phyloP scores from a whole-genome alignment of 768 basidiomycete species.

The Pleurotus salmoneostramineus region DNA sequence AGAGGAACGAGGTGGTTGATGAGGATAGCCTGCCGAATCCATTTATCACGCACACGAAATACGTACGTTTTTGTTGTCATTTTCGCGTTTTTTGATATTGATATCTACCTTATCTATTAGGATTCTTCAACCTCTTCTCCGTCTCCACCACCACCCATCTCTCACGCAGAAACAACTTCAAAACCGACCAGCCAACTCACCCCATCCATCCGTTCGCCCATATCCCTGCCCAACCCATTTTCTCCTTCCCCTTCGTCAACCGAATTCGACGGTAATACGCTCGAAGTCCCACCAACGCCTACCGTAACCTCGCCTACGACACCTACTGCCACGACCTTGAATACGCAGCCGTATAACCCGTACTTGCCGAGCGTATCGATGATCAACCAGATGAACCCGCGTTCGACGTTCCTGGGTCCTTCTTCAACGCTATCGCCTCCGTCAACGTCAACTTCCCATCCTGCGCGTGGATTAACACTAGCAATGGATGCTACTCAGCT shows the following conservation, averaged over 20 bases:
- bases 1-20: too few species aligned
- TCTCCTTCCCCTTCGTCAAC: constrained; percentile 21
- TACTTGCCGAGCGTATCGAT: neutral
- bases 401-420: neutral
- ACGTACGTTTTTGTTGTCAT: too few species aligned
- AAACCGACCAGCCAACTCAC: neutral
- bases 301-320: constrained; percentile 14
- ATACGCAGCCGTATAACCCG: constrained; percentile 1
- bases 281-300: constrained; percentile 12
- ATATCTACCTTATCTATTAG: too few species aligned
- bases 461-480: neutral
- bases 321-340: constrained; percentile 8
- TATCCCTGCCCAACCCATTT: neutral
- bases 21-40: too few species aligned
- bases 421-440: neutral
- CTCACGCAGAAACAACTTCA: neutral
- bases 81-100: too few species aligned
- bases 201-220: neutral
- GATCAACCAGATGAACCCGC: neutral
- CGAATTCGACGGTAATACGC: constrained; percentile 12
- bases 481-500: neutral
- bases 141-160: neutral
- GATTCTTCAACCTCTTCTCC: constrained; percentile 3
- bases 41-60: too few species aligned
- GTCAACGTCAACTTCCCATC: neutral